Base-by-base conservation (phyloP, 1,284 basidiomycete genomes). In the Moniliophthora roreri region DNA sequence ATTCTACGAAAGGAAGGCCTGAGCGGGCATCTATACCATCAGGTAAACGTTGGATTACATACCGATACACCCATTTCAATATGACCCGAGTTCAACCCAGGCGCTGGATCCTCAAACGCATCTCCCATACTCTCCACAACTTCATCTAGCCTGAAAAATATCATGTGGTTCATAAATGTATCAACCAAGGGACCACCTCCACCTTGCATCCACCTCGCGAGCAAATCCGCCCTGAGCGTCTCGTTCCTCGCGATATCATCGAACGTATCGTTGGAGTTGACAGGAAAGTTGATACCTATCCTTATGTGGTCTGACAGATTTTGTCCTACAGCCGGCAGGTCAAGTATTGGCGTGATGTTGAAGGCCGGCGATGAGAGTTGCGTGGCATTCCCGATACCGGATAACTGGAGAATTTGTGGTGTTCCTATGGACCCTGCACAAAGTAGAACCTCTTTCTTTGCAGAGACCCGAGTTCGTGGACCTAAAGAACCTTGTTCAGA, bases 351-450 rank as follows among this genome's bases (percentile, higher is more conserved):
- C 21, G 53, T 34, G 28, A 72, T 62, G 0, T 64, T 64, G 2
- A 66, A n/a, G 1, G 11, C 13, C 13, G 10, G 10, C 24, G 46
- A 46, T 9, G 47, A 20, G 8, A 73, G 59, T 5, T 57, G 50
- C 1, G 56, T 40, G 4, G 57, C 18, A 46, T 65, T 52, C 13
- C 80, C 79, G 53, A 81, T 77, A 23, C 80, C 79, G 11, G 76
- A 78, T 37, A 74, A 66, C 44, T 74, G 62, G 11, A 80, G 69
- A 21, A 80, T 66, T 45, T 76, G 74, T 9, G 79, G 76, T 1
- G 72, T 70, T 0, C 65, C 67, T 7, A 78, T 59, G 0, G 71
- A 61, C 10, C 77, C 77, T 4, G 73, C 71, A 36, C 76, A 74
- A 6, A 80, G 65, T 35, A 80, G 72, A n/a, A 79, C 54, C 56